Evolutionary conservation across 2,329 filamentous ascomycete species (phyloP).

Genomic region (Hypomyces perniciosus): DNA sequence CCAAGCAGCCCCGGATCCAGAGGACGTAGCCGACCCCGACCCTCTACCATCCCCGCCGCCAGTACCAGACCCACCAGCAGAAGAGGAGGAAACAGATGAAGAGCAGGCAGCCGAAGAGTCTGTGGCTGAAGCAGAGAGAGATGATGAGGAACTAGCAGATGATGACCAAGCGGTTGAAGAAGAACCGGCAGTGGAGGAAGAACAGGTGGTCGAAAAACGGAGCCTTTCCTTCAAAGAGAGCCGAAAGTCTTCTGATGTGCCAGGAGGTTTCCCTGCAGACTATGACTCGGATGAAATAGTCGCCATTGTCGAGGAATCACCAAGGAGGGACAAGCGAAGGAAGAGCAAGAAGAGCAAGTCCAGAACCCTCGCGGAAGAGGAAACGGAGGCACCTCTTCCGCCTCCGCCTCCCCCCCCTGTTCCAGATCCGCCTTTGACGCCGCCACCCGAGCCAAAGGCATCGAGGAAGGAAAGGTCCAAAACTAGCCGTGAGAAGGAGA

Average conservation of each 20-base stretch:
- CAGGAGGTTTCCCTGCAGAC: constrained; percentile 54
- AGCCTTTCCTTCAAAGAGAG: constrained; percentile 29
- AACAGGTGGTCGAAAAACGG: constrained; percentile 24
- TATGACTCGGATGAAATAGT: constrained; percentile 45
- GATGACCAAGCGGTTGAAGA: constrained; percentile 22
- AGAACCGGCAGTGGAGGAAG: constrained; percentile 7
- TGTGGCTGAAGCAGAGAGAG: constrained; percentile 4
- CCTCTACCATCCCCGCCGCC: constrained; percentile 36
- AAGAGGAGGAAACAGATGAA: constrained; percentile 12
- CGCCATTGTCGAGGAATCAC: constrained; percentile 46
- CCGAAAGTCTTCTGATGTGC: constrained; percentile 18
- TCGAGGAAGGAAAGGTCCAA: constrained; percentile 72
- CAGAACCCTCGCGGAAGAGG: constrained; percentile 8
- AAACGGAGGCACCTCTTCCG: background rate
- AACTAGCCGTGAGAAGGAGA: constrained; percentile 63
- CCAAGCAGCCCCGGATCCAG: constrained; percentile 39
- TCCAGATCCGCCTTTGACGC: constrained; percentile 43
- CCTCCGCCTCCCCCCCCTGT: constrained; percentile 39
- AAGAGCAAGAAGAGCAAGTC: constrained; percentile 32
- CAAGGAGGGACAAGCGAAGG: constrained; percentile 31
- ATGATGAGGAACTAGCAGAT: constrained; percentile 15
- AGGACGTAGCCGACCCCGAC: constrained; percentile 32
- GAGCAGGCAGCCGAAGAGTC: constrained; percentile 15
- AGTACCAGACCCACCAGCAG: constrained; percentile 16
- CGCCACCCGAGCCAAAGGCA: constrained; percentile 51